These are phyloP conservation scores for Leccinum pachyderme DNA, from an alignment of 1,284 basidiomycete genomes.

Conservation along the genomic window DNA sequence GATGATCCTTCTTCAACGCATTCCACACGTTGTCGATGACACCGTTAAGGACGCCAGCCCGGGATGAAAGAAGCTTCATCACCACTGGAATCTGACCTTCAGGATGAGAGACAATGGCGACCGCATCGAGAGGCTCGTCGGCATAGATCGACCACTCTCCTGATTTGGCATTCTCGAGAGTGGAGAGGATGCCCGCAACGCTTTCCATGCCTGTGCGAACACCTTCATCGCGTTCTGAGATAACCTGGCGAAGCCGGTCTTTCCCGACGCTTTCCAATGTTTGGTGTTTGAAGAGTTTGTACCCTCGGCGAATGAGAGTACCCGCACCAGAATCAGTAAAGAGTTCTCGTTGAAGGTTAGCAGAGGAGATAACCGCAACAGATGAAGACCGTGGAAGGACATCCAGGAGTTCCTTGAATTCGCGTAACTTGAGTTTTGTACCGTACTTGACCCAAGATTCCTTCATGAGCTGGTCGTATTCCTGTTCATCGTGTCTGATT, in stretches of 20 bases:
- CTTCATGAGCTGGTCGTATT: conserved; percentile 97
- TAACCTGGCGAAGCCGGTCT: conserved; percentile 89
- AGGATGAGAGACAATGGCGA: conserved; percentile 93
- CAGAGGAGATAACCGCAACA: conserved; percentile 95
- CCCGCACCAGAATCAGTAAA: conserved; percentile 99
- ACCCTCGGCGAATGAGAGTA: conserved; percentile 95
- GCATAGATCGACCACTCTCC: conserved; percentile 87
- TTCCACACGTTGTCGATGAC: conserved; percentile 98
- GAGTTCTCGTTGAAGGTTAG: conserved; percentile 94
- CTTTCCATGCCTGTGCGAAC: conserved; percentile 83
- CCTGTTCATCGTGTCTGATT: conserved; percentile 44
- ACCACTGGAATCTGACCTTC: conserved; percentile 88
- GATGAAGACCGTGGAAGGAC: conserved; percentile 97
- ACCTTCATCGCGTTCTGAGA: conserved; percentile 94
- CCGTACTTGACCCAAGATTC: conserved; percentile 99
- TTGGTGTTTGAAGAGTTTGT: conserved; percentile 93
- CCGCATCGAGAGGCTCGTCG: conserved; percentile 94
- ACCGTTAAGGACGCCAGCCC: conserved; percentile 88
- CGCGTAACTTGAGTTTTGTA: conserved; percentile 98
- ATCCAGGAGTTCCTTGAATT: conserved; percentile 99
- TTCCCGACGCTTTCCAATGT: conserved; percentile 84
- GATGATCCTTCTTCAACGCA: conserved; percentile 93
- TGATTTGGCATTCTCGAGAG: conserved; percentile 70
- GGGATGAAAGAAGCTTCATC: conserved; percentile 88
- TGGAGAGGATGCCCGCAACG: conserved; percentile 86